A percentile compares a stretch with the other conserved stretches of the same genome.
Conservation (phyloP, 78 protist species). For the Dictyostelium brefeldianum region DNA sequence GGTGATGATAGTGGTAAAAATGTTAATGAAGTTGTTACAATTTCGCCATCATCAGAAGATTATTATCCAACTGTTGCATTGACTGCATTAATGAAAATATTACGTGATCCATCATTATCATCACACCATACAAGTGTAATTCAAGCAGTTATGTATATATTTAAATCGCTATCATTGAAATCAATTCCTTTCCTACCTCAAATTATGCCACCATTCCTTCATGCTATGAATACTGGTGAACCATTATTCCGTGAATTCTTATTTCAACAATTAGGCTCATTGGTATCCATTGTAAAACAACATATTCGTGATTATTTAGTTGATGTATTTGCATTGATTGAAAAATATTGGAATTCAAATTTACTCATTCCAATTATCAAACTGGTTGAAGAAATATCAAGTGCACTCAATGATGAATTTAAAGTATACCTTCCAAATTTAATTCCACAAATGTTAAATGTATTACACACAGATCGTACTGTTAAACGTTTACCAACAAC, state of each 20-base stretch:
- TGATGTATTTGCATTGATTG: conserved; percentile 89
- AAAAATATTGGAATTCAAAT: conserved; percentile 90
- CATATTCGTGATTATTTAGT: conserved; percentile 92
- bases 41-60: conserved; percentile 88
- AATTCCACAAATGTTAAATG: conserved; percentile 91
- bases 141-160: conserved; percentile 91
- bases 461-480: conserved; percentile 61
- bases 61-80: conserved; percentile 95
- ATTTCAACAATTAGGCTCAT: conserved; percentile 86
- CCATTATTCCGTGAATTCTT: conserved; percentile 83
- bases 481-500: conserved; percentile 36
- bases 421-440: conserved; percentile 91
- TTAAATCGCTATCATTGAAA: conserved; percentile 89
- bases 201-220: conserved; percentile 91
- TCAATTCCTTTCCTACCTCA: conserved; percentile 91
- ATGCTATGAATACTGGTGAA: conserved; percentile 86
- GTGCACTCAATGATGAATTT: conserved; percentile 94
- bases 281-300: conserved; percentile 94
- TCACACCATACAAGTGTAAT: conserved; percentile 78
- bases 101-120: conserved; percentile 90
- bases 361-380: conserved; percentile 70
- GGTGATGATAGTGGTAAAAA: conserved; percentile 46
- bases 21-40: not conserved
- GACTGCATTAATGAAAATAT: conserved; percentile 89
- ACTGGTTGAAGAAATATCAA: conserved; percentile 91